These are phyloP conservation scores for Fragosphaeria purpurea DNA, from an alignment of 2,329 filamentous ascomycete species.

Conservation along the genomic window DNA sequence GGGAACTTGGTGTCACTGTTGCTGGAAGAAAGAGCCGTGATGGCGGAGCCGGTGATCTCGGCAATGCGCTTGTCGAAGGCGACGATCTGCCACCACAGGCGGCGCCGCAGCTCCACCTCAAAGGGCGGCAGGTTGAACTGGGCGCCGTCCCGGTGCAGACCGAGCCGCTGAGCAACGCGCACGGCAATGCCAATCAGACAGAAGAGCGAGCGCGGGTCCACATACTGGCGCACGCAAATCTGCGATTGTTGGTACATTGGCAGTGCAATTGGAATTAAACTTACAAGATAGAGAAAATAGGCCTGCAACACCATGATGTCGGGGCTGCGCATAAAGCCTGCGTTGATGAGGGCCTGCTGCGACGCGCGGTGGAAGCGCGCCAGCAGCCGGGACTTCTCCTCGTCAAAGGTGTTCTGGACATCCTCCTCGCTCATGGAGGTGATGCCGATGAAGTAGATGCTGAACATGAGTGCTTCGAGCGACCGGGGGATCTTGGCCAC, in stretches of 20 bases:
- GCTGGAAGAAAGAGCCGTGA: slow-evolving; percentile 43
- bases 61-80: slow-evolving; percentile 59
- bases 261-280: slow-evolving; percentile 15
- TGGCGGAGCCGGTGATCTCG: slow-evolving; percentile 52
- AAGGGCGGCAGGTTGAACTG: slow-evolving; percentile 43
- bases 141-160: slow-evolving; percentile 53
- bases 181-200: slow-evolving; percentile 56
- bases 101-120: slow-evolving; percentile 59
- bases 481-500: slow-evolving; percentile 42
- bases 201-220: slow-evolving; percentile 51
- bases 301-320: slow-evolving; percentile 59
- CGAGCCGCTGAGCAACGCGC: slow-evolving; percentile 58
- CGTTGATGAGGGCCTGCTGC: slow-evolving; percentile 57
- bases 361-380: slow-evolving; percentile 45
- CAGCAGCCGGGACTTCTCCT: slow-evolving; percentile 40
- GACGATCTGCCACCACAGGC: slow-evolving; percentile 64
- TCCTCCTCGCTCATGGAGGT: slow-evolving; percentile 47
- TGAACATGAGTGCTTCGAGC: slow-evolving; percentile 59
- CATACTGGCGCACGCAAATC: slow-evolving; percentile 46
- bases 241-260: slow-evolving; percentile 24
- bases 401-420: slow-evolving; percentile 40
- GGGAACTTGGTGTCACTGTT: slow-evolving; percentile 46
- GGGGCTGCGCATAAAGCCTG: slow-evolving; percentile 54
- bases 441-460: slow-evolving; percentile 50
- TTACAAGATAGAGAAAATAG: slow-evolving; percentile 55